Evolutionary conservation across 208 protist species (phyloP).

Genomic region (Cochliopodium minus): DNA sequence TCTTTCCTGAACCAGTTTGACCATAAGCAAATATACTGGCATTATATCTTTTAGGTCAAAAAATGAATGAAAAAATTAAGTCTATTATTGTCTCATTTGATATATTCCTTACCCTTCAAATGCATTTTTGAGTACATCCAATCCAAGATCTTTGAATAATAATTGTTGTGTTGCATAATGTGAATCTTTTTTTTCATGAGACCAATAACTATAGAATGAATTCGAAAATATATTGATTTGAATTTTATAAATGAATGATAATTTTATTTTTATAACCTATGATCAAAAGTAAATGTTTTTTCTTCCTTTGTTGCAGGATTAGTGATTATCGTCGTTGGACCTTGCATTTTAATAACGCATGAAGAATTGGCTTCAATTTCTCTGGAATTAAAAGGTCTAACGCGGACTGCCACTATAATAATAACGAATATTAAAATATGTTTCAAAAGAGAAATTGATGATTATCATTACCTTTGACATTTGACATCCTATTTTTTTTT

Average conservation of each 20-base stretch:
- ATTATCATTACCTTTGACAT: too few relatives aligned
- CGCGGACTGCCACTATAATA: not conserved
- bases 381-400: not conserved
- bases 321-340: not conserved
- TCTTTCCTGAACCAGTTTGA: not conserved
- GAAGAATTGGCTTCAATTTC: not conserved
- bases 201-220: not conserved
- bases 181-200: not conserved
- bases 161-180: not conserved
- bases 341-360: not conserved
- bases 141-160: not conserved
- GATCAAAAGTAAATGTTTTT: constrained; percentile 5
- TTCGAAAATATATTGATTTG: too few relatives aligned
- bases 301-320: not conserved
- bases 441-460: too few relatives aligned
- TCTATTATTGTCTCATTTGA: too few relatives aligned
- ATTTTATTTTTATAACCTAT: too few relatives aligned
- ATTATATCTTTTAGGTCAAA: too few relatives aligned
- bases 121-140: not conserved
- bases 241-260: too few relatives aligned
- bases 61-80: too few relatives aligned
- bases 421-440: not conserved
- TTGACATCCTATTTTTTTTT: too few relatives aligned
- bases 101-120: too few relatives aligned
- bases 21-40: constrained; percentile 2